Base-by-base conservation (phyloP, 805 yeast species). In the Lipomyces oligophaga region DNA sequence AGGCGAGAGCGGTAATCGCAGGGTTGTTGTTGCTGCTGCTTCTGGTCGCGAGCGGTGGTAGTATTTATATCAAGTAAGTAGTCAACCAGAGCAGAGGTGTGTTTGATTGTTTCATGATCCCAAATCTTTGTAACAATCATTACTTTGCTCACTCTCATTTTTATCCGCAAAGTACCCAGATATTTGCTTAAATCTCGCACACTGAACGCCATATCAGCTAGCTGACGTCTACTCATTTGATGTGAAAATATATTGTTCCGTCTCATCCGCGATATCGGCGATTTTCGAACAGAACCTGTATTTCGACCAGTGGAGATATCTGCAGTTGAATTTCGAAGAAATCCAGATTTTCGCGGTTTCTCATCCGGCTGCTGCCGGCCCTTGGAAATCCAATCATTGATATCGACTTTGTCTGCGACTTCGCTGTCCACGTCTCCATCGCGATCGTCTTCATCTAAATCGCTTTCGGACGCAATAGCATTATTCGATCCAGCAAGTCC, bases 81-180 rank as follows among this genome's bases (percentile, higher is more conserved):
- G 57, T 80, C 87, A 1, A 85, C 81, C 56, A 88, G 69, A 59
- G 84, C 93, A 45, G 88, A 72, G 0, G 96, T 84, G 36, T 84
- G 67, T 58, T 78, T 81, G 5, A 84, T 79, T 39, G 88, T 68
- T 3, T 86, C 80, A 55, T 82, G 79, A 63, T 88, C 96, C 49
- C 93, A 74, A 1, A 94, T 90, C 64, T 87, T 87, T 11, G 96
- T 87, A 16, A 88, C 87, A 11, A 87, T 77, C 78, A 87, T 73
- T 15, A 88, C 77, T 18, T 84, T 78, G 35, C 74, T 73, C 16
- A 84, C 80, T 43, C 83, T 81, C 24, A 87, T 65, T 57, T 80
- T 81, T 25, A 87, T 50, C 27, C 37, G 38, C 33, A 50, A 21
- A 4, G 50, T 55, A 39, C 65, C 62, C 37, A 62, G 53, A 38